Evolutionary conservation across 2,329 filamentous ascomycete species (phyloP).

Genomic region (Fusarium avenaceum): DNA sequence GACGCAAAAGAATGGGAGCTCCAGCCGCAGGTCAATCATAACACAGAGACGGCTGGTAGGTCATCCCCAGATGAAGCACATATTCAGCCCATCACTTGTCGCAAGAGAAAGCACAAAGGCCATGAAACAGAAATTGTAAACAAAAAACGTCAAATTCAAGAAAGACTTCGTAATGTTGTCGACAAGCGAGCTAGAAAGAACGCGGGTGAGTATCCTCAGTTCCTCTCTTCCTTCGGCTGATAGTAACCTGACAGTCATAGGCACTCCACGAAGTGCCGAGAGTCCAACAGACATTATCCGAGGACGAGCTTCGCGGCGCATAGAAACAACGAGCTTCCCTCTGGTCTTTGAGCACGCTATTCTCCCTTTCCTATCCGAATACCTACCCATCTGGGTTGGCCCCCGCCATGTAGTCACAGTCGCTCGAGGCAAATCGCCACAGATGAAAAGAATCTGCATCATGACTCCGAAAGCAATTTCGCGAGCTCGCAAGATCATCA

Average conservation of each 20-base stretch:
- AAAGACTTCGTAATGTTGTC: constrained; percentile 53
- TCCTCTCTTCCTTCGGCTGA: not conserved
- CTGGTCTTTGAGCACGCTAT: constrained; percentile 60
- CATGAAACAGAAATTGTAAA: constrained; percentile 18
- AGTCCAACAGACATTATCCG: constrained; percentile 51
- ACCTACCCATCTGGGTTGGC: constrained; percentile 59
- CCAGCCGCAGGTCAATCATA: not conserved
- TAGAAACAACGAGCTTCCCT: constrained; percentile 57
- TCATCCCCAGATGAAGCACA: not conserved
- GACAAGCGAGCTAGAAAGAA: constrained; percentile 54
- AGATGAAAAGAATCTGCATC: constrained; percentile 57
- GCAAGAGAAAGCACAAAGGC: constrained; percentile 28
- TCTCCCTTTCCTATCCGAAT: constrained; percentile 59
- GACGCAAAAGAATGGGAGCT: constrained; percentile 50
- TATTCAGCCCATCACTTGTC: constrained; percentile 25
- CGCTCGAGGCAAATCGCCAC: constrained; percentile 53
- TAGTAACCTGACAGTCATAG: constrained; percentile 31
- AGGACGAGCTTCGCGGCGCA: constrained; percentile 47
- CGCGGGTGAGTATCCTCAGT: constrained; percentile 41
- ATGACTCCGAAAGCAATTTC: constrained; percentile 56
- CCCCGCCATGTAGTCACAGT: constrained; percentile 58
- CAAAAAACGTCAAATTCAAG: constrained; percentile 55
- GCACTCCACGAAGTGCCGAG: constrained; percentile 50
- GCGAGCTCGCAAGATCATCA: constrained; percentile 55
- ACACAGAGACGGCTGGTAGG: not conserved